Base-by-base conservation (phyloP, 1,139 yeast genomes). In the Geotrichum citri-aurantii region DNA sequence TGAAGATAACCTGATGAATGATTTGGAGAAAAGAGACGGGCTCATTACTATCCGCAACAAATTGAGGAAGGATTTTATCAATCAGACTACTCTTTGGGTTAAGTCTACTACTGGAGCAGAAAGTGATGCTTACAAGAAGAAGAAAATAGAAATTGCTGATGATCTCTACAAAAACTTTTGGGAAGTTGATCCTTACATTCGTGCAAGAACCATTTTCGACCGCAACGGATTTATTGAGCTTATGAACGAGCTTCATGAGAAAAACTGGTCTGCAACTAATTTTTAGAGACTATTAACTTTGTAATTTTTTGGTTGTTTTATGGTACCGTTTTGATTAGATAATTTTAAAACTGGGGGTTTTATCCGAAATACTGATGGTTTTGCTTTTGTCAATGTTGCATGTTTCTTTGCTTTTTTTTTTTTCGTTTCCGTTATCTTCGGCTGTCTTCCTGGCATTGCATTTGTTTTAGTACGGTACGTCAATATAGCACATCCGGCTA, bases 171-270 rank as follows among this genome's bases (percentile, higher is more conserved):
- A 74, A 31, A 85, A 86, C 68, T 90, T 85, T 71, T 76, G 79
- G 69, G 69, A 73, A 50, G 70, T 86, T 59, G 96, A 90, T 68
- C 90, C 91, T 0, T 87, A 85, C 66, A 72, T 87, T 50, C 82
- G 96, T 68, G 82, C 86, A 37, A 81, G 86, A 66, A 80, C 87
- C 26, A 72, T 81, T 33, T 86, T 80, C 68, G 96, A 90, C 70
- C 78, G 90, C 63, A 74, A 73, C 60, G 86, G 86, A 0, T 65
- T 70, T 44, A 68, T 77, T 52, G 67, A 65, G 37, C 68, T 12
- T 4, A 33, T 53, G 24, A 24, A 31, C 17, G 29, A 48, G 27
- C 48, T 53, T 3, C 55, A 52, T 17, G 50, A 46, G 1, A 27
- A 31, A n/a, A n/a, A 24, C 19, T 53, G 56, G 56, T 17, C 44